Evolutionary conservation across 148 eudicot species (phyloP), one percentile per base, ranked within the genome.

Genomic region (Hydrangea macrophylla): DNA sequence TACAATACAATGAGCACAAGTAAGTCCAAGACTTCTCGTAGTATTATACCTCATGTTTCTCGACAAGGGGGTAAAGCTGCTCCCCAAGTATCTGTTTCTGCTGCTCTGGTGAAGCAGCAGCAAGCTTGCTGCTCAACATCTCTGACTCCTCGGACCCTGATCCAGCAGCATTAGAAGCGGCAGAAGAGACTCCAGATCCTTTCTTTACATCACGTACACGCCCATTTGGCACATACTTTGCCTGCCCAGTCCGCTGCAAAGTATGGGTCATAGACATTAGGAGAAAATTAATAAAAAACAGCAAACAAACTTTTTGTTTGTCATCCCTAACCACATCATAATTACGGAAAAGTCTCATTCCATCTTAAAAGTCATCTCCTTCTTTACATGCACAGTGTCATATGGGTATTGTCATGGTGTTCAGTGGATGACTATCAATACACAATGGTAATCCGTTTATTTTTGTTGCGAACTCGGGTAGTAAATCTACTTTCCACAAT

Each of bases 81-180:
- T 85, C 88, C 42, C 92, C 92, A 56, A 85, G 87, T 23, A 85
- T 85, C 65, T 77, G 79, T 68, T 90, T 87, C 77, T 88, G 90
- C 57, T 70, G 70, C 70, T 81, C 80, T 26, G 84, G 87, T 26
- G 83, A 17, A 65, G 93, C 81, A 40, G 90, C 83, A 48, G 92
- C 84, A 71, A 85, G 87, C 86, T 69, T 68, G 62, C 79, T 85
- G 75, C 88, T 90, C 71, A 85, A 72, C 70, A 74, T 74, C 74
- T 90, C 80, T 7, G 78, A 55, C 26, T 79, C 81, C 57, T 82
- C 81, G 51, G 70, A 55, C 22, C 31, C 73, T 1, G 70, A 22
- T 69, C 61, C 82, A 54, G 40, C 75, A 10, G 68, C 18, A 37
- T 12, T 60, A 7, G 74, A 12, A 12, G 64, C 36, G 45, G 50